Evolutionary conservation across 176 grass and related monocot species (phyloP).

Genomic region (Oryza meyeriana): DNA sequence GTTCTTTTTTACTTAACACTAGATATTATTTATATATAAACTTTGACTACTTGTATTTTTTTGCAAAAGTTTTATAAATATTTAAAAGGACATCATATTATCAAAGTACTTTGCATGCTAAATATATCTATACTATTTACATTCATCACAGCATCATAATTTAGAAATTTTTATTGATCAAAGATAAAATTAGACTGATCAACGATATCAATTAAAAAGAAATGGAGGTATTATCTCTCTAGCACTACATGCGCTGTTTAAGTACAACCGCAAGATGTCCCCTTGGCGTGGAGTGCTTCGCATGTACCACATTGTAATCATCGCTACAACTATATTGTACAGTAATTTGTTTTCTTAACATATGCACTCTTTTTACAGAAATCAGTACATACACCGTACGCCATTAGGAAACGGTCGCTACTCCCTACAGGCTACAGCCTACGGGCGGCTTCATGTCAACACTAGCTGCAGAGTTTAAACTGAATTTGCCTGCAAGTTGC

Average conservation of each 20-base stretch:
- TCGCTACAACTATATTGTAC: background rate
- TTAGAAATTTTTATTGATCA: no score
- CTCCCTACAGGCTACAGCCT: background rate
- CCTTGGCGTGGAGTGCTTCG: background rate
- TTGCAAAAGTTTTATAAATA: no score
- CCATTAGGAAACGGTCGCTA: background rate
- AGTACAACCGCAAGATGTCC: background rate
- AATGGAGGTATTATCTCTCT: no score
- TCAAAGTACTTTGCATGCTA: no score
- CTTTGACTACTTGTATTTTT: no score
- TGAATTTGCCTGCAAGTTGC: background rate
- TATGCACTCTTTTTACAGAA: background rate
- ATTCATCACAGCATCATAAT: no score
- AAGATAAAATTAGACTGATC: no score
- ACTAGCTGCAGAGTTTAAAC: background rate
- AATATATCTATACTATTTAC: no score
- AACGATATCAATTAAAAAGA: no score
- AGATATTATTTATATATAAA: no score
- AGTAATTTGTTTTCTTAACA: background rate
- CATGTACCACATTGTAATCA: background rate
- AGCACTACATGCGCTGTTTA: background rate
- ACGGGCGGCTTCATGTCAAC: background rate
- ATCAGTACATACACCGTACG: background rate
- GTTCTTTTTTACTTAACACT: no score
- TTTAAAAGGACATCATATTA: no score